Evolutionary conservation across 2,329 filamentous ascomycete species (phyloP).

Genomic region (Boeremia lycopersici): DNA sequence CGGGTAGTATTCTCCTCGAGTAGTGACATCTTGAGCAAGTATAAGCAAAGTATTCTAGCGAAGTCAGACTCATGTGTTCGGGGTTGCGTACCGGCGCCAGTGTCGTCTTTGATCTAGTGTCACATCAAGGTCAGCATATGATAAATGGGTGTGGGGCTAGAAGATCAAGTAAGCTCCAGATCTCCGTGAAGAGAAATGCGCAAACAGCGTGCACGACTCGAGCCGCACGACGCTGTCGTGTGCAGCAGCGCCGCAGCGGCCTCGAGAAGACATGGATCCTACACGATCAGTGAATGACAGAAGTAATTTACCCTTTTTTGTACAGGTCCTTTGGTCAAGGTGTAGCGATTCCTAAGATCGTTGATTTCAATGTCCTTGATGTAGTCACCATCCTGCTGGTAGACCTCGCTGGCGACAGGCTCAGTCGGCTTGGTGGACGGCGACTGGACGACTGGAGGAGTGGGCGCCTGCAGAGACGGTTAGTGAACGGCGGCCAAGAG

Average conservation of each 20-base stretch:
- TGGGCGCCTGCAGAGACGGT: slow-evolving; percentile 48
- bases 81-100: slow-evolving; percentile 97
- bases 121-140: slow-evolving; percentile 93
- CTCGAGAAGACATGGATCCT: slow-evolving; percentile 51
- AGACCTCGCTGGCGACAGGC: slow-evolving; percentile 75
- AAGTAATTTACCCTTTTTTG: slow-evolving; percentile 99
- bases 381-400: slow-evolving; percentile 94
- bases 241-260: slow-evolving; percentile 40
- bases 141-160: slow-evolving; percentile 64
- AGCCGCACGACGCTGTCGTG: slow-evolving; percentile 63
- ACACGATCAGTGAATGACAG: slow-evolving; percentile 70
- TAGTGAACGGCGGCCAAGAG: slow-evolving; percentile 10
- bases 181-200: slow-evolving; percentile 45
- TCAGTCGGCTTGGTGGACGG: slow-evolving; percentile 55
- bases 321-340: slow-evolving; percentile 93
- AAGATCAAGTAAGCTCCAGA: slow-evolving; percentile 56
- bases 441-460: slow-evolving; percentile 60
- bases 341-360: slow-evolving; percentile 93
- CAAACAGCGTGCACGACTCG: slow-evolving; percentile 38
- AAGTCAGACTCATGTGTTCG: slow-evolving; percentile 66
- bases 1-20: slow-evolving; percentile 92
- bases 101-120: slow-evolving; percentile 99
- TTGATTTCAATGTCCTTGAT: slow-evolving; percentile 99
- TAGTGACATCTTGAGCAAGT: slow-evolving; percentile 90
- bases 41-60: slow-evolving; percentile 65